Evolutionary conservation across 2,329 filamentous ascomycete genomes (phyloP).

Genomic region (Xylaria sp.): DNA sequence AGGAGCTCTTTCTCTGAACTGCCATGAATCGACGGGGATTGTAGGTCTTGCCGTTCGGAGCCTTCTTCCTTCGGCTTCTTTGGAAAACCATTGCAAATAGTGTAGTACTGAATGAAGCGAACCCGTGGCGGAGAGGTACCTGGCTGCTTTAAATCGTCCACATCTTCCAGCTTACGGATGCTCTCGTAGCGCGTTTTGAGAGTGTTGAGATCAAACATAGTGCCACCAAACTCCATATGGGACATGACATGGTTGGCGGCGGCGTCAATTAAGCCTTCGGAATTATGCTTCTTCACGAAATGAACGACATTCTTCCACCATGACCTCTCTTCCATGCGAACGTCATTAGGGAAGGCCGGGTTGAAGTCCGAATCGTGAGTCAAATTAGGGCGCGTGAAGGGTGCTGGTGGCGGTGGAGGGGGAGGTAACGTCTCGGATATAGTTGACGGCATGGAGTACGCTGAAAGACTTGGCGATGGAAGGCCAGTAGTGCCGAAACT

Average conservation of each 20-base stretch:
- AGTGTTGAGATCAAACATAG: constrained; percentile 79
- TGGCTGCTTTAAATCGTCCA: constrained; percentile 63
- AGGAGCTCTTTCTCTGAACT: constrained; percentile 33
- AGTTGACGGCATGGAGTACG: constrained; percentile 43
- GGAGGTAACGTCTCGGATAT: constrained; percentile 36
- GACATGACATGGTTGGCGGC: constrained; percentile 79
- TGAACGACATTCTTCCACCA: constrained; percentile 76
- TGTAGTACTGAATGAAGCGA: constrained; percentile 91
- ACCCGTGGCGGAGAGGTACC: constrained; percentile 62
- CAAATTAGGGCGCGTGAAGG: constrained; percentile 37
- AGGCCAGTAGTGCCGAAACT: constrained; percentile 36
- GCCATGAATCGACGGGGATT: constrained; percentile 35
- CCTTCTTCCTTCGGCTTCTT: constrained; percentile 59
- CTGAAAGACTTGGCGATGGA: constrained; percentile 41
- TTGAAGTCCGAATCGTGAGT: constrained; percentile 75
- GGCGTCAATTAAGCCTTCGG: constrained; percentile 75
- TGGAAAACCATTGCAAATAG: constrained; percentile 78
- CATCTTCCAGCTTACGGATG: constrained; percentile 77
- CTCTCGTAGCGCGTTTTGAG: constrained; percentile 76
- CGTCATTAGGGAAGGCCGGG: constrained; percentile 79
- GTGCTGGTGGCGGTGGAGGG: constrained; percentile 33
- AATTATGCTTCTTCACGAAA: constrained; percentile 82
- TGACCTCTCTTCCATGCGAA: constrained; percentile 73
- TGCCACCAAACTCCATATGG: constrained; percentile 84
- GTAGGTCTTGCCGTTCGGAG: constrained; percentile 29